Evolutionary conservation across 495 filamentous ascomycete genomes (phyloP).

Genomic region (Aspergillus nanangensis): DNA sequence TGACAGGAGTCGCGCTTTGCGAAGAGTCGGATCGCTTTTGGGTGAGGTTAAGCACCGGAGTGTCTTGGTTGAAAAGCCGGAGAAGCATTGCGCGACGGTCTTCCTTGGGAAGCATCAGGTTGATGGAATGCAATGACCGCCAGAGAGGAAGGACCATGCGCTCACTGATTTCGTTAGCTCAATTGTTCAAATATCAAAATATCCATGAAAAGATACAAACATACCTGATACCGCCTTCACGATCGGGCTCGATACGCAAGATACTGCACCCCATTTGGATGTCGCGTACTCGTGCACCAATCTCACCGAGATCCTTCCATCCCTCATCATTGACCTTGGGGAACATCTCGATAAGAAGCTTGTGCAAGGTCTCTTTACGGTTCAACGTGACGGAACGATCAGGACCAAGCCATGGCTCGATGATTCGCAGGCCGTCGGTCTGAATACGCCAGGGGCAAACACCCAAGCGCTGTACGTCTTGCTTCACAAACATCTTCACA

Average conservation of each 20-base stretch:
- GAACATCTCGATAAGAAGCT: conserved; percentile 90
- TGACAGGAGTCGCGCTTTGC: conserved; percentile 13
- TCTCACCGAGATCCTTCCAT: conserved; percentile 77
- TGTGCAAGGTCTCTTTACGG: conserved; percentile 69
- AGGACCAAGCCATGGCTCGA: conserved; percentile 83
- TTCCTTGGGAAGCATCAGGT: conserved; percentile 97
- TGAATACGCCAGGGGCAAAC: conserved; percentile 94
- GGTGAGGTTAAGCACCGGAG: conserved; percentile 53
- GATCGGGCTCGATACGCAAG: conserved; percentile 70
- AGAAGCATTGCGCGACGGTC: conserved; percentile 89
- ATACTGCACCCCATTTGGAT: conserved; percentile 91
- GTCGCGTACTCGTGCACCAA: conserved; percentile 74
- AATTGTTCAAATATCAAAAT: neutral
- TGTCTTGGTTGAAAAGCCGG: conserved; percentile 81
- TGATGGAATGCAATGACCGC: conserved; percentile 80
- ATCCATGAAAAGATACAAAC: conserved; percentile 12
- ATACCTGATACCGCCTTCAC: conserved; percentile 64
- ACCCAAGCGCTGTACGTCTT: conserved; percentile 79
- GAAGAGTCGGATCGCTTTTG: conserved; percentile 36
- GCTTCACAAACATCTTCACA: conserved; percentile 97
- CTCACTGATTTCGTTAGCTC: conserved; percentile 44
- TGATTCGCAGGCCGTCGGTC: conserved; percentile 81
- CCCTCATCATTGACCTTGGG: conserved; percentile 66
- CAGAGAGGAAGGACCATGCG: conserved; percentile 85
- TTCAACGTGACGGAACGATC: conserved; percentile 68